A percentile compares a stretch with the other conserved stretches of the same genome.
Evolutionary conservation across 2,329 filamentous ascomycete species (phyloP).

Genomic region (Boeremia exigua): DNA sequence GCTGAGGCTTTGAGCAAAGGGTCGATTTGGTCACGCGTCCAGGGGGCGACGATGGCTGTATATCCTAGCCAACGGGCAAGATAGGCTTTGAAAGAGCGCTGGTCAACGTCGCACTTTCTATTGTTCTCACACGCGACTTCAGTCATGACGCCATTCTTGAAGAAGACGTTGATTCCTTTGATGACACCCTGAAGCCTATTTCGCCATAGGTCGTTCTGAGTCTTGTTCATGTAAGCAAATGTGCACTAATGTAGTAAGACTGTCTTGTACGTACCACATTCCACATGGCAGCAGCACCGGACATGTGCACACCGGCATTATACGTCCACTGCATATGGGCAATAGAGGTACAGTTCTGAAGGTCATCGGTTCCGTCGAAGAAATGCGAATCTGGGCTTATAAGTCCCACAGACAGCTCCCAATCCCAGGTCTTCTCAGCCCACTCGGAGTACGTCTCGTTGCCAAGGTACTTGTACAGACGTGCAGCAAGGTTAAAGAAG

Average conservation of each 20-base stretch:
- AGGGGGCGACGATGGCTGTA: slow-evolving; percentile 50
- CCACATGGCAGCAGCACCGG: slow-evolving; percentile 56
- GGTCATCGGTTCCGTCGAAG: slow-evolving; percentile 54
- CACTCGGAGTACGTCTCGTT: slow-evolving; percentile 64
- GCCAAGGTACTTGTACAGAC: slow-evolving; percentile 72
- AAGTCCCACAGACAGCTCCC: slow-evolving; percentile 56
- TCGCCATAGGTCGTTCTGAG: slow-evolving; percentile 43
- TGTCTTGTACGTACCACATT: too few relatives aligned
- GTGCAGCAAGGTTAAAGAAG: slow-evolving; percentile 81
- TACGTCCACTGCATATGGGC: slow-evolving; percentile 57
- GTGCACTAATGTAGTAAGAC: too few relatives aligned
- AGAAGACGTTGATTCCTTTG: slow-evolving; percentile 51
- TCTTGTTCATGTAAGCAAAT: too few relatives aligned
- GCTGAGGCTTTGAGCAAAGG: slow-evolving; percentile 62
- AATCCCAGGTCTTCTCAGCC: slow-evolving; percentile 70
- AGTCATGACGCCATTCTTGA: slow-evolving; percentile 53
- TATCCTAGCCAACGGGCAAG: slow-evolving; percentile 53
- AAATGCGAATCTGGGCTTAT: slow-evolving; percentile 55
- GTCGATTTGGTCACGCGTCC: slow-evolving; percentile 51
- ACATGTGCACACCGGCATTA: slow-evolving; percentile 55
- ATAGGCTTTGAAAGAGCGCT: slow-evolving; percentile 56
- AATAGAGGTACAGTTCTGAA: slow-evolving; percentile 51
- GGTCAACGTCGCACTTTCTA: slow-evolving; percentile 56
- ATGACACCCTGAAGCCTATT: slow-evolving; percentile 43
- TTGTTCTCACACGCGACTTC: slow-evolving; percentile 56